Conservation (phyloP, 2,329 filamentous ascomycete species). For the Penicillium sp. region DNA sequence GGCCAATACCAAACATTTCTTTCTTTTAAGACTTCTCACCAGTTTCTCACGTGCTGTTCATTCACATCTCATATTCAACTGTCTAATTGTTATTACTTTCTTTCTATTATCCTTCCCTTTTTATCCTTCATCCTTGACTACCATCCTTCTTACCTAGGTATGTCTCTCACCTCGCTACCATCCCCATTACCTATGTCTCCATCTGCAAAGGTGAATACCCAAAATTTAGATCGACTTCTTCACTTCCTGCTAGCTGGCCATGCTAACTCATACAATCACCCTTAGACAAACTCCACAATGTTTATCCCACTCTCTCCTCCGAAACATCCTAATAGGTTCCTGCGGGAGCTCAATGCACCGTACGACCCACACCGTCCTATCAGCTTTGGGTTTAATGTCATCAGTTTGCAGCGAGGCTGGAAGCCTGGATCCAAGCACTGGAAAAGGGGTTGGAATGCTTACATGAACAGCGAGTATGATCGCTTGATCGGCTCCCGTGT, state of each 20-base stretch:
- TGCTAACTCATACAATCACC: not conserved
- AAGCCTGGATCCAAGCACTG: slow-evolving; percentile 20
- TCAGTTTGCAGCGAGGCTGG: slow-evolving; percentile 24
- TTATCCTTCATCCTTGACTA: not conserved
- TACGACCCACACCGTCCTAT: slow-evolving; percentile 13
- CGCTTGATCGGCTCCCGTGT: slow-evolving; percentile 11
- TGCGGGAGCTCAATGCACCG: not conserved
- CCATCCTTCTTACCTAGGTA: not conserved
- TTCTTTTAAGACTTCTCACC: not conserved
- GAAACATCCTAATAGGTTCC: not conserved
- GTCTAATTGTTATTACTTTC: not conserved
- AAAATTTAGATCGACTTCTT: not conserved
- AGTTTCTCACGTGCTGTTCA: not conserved
- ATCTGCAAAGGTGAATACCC: not conserved
- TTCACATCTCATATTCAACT: not conserved
- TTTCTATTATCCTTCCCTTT: too few relatives aligned
- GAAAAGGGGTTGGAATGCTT: slow-evolving; percentile 24
- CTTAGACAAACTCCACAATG: not conserved
- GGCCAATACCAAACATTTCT: not conserved
- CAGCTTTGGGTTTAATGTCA: slow-evolving; percentile 20
- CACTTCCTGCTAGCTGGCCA: rapidly evolving
- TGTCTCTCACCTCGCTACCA: not conserved
- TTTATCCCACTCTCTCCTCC: not conserved
- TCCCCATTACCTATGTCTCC: not conserved
- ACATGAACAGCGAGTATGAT: slow-evolving; percentile 23